Evolutionary conservation across 768 basidiomycete genomes (phyloP), one percentile per base, ranked within the genome.

Genomic region (Lentinus tigrinus): DNA sequence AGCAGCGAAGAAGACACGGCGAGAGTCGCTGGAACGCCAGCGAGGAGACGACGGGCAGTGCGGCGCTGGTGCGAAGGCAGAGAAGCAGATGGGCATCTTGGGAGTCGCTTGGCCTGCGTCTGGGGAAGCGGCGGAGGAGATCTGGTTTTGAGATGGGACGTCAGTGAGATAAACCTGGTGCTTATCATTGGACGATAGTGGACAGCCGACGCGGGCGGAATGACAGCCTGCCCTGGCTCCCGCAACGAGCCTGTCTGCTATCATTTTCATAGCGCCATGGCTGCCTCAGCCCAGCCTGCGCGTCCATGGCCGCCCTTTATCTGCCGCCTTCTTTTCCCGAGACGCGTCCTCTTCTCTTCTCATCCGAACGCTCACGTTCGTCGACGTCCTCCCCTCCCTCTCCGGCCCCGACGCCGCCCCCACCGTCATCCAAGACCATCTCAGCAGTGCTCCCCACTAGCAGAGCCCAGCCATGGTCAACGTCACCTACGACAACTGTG

Each of bases 401-500:
- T n/a, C n/a, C 56, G 13, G 17, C 40, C 24, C 52, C 52, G 40
- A 54, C 51, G 26, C 43, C 27, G 26, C 43, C 47, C 38, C 38
- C 36, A 40, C 5, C 48, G n/a, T 21, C 51, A 42, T 38, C 42
- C 39, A 52, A 52, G 47, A 50, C 46, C 37, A 16, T 11, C 46
- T 55, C 57, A 19, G 11, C 54, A 26, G 52, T 27, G 49, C 43
- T 17, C 38, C 28, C 43, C 39, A 38, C 53, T 28, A 40, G 40
- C 57, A 1, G 39, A 44, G 52, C 37, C n/a, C 8, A 47, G 34
- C 54, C 58, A 78, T 77, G 77, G 77, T 77, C 60, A 79, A 80
- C 66, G 72, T 69, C 26, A 77, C 76, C 47, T 80, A 75, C 65
- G 74, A 78, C 40, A 56, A 69, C 14, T 76, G 78, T 77, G 26